phyloP scores from a whole-genome alignment of 2,329 filamentous ascomycete species.

The Colletotrichum brevisporum region DNA sequence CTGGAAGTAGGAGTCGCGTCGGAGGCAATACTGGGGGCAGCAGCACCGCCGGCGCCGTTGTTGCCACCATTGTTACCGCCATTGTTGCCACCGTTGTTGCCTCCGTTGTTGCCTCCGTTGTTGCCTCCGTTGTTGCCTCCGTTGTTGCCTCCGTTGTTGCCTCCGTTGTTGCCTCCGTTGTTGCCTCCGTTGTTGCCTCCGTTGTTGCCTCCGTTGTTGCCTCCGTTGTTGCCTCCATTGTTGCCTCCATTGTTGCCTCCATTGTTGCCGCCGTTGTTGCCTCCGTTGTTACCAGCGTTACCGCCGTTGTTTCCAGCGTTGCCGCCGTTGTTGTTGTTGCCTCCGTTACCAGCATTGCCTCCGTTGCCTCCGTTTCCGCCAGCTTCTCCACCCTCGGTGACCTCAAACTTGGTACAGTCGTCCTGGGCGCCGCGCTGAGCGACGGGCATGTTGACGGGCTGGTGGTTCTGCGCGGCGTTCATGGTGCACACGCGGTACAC shows the following conservation, averaged over 20 bases:
- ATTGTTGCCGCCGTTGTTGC: no score
- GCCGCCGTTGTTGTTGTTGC: background rate
- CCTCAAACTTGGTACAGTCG: constrained; percentile 65
- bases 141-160: background rate
- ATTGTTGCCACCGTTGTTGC: background rate
- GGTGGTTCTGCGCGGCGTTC: constrained; percentile 65
- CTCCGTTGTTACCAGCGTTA: no score
- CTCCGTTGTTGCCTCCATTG: no score
- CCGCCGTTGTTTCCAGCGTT: background rate
- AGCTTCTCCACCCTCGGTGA: constrained; percentile 43
- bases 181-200: background rate
- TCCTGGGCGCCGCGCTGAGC: constrained; percentile 68
- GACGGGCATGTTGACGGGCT: constrained; percentile 71
- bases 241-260: no score
- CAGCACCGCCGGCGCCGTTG: background rate
- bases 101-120: no score
- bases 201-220: no score
- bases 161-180: background rate
- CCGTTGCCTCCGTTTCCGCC: background rate
- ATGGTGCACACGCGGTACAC: constrained; percentile 67
- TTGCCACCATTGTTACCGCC: no score
- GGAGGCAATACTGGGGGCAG: background rate
- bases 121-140: no score
- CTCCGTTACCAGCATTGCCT: background rate
- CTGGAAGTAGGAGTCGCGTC: background rate